These are phyloP conservation scores for Cryptosporidium viatorum DNA, from an alignment of 169 alveolate species.

Conservation along the genomic window DNA sequence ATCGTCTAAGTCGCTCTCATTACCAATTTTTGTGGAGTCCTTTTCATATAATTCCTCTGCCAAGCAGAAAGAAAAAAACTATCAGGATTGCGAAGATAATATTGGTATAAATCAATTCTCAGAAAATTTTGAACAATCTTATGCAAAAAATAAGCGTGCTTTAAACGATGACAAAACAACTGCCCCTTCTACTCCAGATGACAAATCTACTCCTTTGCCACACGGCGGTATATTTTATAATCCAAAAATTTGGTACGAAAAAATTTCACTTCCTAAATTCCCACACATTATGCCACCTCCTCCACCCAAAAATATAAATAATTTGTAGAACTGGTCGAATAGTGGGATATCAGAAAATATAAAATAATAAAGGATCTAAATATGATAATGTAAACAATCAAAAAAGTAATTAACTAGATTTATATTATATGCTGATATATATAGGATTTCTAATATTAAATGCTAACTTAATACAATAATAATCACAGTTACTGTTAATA, in stretches of 20 bases:
- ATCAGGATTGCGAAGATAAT: not conserved
- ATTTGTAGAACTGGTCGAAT: not conserved
- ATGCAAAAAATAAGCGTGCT: not conserved
- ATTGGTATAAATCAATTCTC: not conserved
- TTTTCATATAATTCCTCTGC: not conserved
- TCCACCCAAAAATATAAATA: slow-evolving; percentile 4
- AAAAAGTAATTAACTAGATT: not conserved
- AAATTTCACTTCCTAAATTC: slow-evolving; percentile 16
- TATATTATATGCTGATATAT: not conserved
- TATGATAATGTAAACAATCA: no score
- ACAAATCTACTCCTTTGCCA: slow-evolving; percentile 15
- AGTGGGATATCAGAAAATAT: not conserved
- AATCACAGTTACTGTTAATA: not conserved
- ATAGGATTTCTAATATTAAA: not conserved
- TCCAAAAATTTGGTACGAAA: not conserved
- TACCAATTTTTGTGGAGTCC: not conserved
- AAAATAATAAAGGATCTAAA: not conserved
- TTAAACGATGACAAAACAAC: slow-evolving; percentile 61
- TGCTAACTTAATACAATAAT: not conserved
- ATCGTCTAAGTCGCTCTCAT: not conserved
- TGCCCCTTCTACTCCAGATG: slow-evolving; percentile 72
- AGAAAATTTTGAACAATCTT: not conserved
- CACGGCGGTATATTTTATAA: not conserved
- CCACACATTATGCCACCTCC: slow-evolving; percentile 53
- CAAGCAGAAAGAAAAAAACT: not conserved